Base-by-base conservation (phyloP, 257 asterid species). In the Paraleonurus japonicus region DNA sequence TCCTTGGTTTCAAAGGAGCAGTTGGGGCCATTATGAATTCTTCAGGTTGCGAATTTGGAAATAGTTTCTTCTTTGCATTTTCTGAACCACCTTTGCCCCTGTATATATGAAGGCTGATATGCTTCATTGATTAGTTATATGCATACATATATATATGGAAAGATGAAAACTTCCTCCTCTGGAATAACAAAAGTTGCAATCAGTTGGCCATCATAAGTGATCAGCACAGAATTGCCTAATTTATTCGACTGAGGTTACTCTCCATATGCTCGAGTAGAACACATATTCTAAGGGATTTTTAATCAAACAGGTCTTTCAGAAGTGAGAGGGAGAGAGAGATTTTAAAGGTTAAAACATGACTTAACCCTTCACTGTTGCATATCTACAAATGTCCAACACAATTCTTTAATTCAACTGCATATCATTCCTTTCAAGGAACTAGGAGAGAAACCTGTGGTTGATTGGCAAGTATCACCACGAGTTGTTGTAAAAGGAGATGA, bases 1-100 rank as follows among this genome's bases (percentile, higher is more conserved):
- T 79, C 80, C 92, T 81, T 27, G 88, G 77, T 70, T 81, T 84
- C 78, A 39, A 15, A 30, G 96, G 97, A 53, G 76, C 78, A 61
- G 20, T 39, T 8, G 60, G 71, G 27, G 72, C 83, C 70, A 61
- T 74, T n/a, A 4, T 28, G n/a, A 51, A 17, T 66, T 83, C 80
- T 47, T 69, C 71, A 45, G 41, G 50, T 3, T 65, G 53, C 5
- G 78, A 32, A 26, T 65, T 65, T 43, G 73, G 12, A 1, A 67
- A 13, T 27, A n/a, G 43, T 72, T 47, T 70, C 63, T 57, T 17
- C 67, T 57, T 66, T 3, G 81, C 47, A 16, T 74, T 76, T 70
- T 69, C 23, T 67, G 74, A 3, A 45, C 80, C 33, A 61, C 67
- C 70, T 57, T 68, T 2, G 67, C 33, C 68, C 85, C 95, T 85